phyloP scores from a whole-genome alignment of 768 basidiomycete genomes.

The Harrya chromipes region DNA sequence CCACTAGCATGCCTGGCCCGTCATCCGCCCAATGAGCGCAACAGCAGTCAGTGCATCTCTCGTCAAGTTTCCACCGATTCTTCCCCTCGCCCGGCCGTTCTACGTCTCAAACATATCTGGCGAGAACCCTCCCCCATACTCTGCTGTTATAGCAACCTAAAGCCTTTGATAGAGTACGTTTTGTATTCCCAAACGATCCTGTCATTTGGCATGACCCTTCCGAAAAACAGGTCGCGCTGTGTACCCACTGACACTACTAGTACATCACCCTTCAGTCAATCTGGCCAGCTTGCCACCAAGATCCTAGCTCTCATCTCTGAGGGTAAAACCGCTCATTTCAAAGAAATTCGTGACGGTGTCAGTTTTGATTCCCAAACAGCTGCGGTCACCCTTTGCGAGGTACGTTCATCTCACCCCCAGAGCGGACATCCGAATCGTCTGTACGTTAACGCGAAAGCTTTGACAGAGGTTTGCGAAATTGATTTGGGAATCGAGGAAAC shows the following conservation, averaged over 20 bases:
- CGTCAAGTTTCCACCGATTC: not conserved
- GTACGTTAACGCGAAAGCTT: not conserved
- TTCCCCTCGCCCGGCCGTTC: too few species aligned
- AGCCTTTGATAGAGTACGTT: conserved; percentile 5
- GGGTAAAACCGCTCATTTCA: conserved; percentile 10
- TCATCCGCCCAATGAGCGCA: too few species aligned
- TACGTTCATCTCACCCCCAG: not conserved
- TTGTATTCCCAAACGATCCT: not conserved
- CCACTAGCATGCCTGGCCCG: too few species aligned
- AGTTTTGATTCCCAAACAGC: conserved; percentile 9
- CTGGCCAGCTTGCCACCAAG: conserved; percentile 2
- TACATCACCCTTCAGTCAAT: conserved; percentile 9
- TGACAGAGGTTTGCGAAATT: conserved; percentile 12
- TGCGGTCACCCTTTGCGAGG: conserved; percentile 9
- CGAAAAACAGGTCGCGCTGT: not conserved
- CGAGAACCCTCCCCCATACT: conserved; percentile 20
- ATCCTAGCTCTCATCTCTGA: conserved; percentile 14
- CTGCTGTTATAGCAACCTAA: not conserved
- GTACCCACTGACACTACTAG: not conserved
- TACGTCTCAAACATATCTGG: not conserved
- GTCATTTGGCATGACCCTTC: not conserved
- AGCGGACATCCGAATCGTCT: not conserved
- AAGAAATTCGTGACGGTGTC: conserved; percentile 8
- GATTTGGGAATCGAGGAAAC: conserved; percentile 19
- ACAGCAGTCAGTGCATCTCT: not conserved